Conservation (phyloP, 2,329 filamentous ascomycete species). For the Arthrobotrys entomopaga region DNA sequence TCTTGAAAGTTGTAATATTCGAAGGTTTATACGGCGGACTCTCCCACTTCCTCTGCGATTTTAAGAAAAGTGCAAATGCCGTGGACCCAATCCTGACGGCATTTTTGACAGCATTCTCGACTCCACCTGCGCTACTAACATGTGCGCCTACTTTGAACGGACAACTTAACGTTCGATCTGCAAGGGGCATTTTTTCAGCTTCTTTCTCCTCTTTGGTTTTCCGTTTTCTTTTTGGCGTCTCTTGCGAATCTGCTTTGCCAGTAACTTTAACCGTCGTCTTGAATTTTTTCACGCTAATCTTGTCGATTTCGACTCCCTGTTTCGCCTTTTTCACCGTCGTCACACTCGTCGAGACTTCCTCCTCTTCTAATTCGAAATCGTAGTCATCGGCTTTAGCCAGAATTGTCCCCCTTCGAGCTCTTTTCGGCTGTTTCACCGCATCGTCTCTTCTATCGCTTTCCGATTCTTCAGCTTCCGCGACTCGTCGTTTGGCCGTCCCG, state of each 20-base stretch:
- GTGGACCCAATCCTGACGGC: slow-evolving; percentile 85
- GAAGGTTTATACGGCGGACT: slow-evolving; percentile 79
- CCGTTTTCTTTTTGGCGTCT: slow-evolving; percentile 57
- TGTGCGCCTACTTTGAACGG: slow-evolving; percentile 92
- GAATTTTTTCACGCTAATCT: slow-evolving; percentile 14
- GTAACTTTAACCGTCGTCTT: slow-evolving; percentile 16
- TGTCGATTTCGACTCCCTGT: slow-evolving; percentile 13
- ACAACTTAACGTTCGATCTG: slow-evolving; percentile 74
- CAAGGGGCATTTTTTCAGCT: slow-evolving; percentile 72
- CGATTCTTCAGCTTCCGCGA: slow-evolving; percentile 15
- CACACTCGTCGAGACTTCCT: slow-evolving; percentile 46
- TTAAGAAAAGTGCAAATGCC: slow-evolving; percentile 92
- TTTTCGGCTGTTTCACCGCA: slow-evolving; percentile 18
- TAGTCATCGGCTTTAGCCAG: slow-evolving; percentile 26
- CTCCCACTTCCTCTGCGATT: slow-evolving; percentile 94
- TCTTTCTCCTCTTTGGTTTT: slow-evolving; percentile 67
- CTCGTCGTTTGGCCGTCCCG: slow-evolving; percentile 26
- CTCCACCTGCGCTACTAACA: slow-evolving; percentile 87
- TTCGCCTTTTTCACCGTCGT: slow-evolving; percentile 54
- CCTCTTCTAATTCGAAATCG: slow-evolving; percentile 21
- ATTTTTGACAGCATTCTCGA: slow-evolving; percentile 87
- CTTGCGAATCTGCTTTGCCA: slow-evolving; percentile 27
- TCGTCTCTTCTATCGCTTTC: slow-evolving; percentile 15
- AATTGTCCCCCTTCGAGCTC: slow-evolving; percentile 29
- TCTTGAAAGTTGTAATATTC: slow-evolving; percentile 75